Base-by-base conservation (phyloP, 352 stramenopile genomes). In the Discostella stelligera region DNA sequence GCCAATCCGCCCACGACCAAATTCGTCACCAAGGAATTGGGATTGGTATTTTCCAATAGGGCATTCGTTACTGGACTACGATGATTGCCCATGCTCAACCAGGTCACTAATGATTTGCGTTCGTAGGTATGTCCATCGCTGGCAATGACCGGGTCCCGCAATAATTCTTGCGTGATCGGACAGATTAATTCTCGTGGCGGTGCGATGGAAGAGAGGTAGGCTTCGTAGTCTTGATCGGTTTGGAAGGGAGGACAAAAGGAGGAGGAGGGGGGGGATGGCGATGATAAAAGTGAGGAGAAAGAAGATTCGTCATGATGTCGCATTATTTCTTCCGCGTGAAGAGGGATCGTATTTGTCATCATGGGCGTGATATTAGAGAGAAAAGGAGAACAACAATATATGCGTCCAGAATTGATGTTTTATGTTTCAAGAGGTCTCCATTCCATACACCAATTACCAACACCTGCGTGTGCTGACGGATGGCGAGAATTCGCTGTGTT, bases 101-200 rank as follows among this genome's bases (percentile, higher is more conserved):
- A 82, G 46, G 66, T 77, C 3, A 69, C 16, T 1, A 82, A 41
- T 0, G 62, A 74, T 9, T 55, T 55, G 1, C 80, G 71, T 56
- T 89, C 83, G 63, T 89, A 89, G 32, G 80, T 82, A 30, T 84
- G 74, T 20, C 83, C 83, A 63, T 89, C 83, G 11, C 71, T 37
- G 18, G 66, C 77, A 4, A 89, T 67, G 0, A 89, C 83, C 3
- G 83, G 80, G 69, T 89, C 83, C 18, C 60, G 21, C 9, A 86
- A 39, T 21, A 84, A 18, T 64, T 82, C 63, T 68, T 85, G 72
- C 0, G 81, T 85, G 10, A 87, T 82, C 11, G 81, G 77, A 62
- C 81, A 88, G 49, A 81, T 68, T 18, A 85, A 46, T 50, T 74
- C 64, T 10, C 66, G 49, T 41, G 76, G 71, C 37, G 71, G 46